Conservation (phyloP, 1,284 basidiomycete species). For the Calocybe gambosa region DNA sequence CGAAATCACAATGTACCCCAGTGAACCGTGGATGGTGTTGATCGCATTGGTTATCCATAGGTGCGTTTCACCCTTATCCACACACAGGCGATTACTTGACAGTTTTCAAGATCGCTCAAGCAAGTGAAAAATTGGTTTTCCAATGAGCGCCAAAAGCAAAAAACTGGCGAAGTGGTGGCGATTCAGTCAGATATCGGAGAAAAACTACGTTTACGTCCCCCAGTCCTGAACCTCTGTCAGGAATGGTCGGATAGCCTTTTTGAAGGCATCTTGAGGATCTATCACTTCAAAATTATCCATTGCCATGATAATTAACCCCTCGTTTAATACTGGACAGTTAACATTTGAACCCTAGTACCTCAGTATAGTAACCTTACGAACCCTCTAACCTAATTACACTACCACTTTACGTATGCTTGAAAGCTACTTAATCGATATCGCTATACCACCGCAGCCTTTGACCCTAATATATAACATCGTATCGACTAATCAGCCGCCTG, state of each 20-base stretch:
- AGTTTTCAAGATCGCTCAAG: constrained; percentile 37
- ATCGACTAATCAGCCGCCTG: constrained; percentile 2
- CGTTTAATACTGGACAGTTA: background rate
- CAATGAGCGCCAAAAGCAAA: constrained; percentile 47
- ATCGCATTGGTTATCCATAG: constrained; percentile 42
- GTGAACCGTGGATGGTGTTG: constrained; percentile 48
- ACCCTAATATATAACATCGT: background rate
- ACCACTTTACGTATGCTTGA: background rate
- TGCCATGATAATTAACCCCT: background rate
- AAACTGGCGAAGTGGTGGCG: constrained; percentile 25
- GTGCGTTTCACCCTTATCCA: constrained; percentile 22
- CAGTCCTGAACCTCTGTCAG: constrained; percentile 36
- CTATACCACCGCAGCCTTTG: background rate
- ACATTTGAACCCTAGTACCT: background rate
- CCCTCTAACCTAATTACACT: constrained; percentile 11
- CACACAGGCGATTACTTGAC: constrained; percentile 8
- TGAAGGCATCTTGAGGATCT: constrained; percentile 49
- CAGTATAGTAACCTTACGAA: background rate
- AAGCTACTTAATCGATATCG: background rate
- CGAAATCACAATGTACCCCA: constrained; percentile 54
- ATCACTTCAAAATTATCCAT: constrained; percentile 31
- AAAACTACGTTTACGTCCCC: constrained; percentile 40
- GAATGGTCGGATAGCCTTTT: constrained; percentile 54
- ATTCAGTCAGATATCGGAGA: constrained; percentile 36
- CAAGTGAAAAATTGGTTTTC: constrained; percentile 61